Base-by-base conservation (phyloP, 768 basidiomycete genomes). In the Suillus cothurnatus region DNA sequence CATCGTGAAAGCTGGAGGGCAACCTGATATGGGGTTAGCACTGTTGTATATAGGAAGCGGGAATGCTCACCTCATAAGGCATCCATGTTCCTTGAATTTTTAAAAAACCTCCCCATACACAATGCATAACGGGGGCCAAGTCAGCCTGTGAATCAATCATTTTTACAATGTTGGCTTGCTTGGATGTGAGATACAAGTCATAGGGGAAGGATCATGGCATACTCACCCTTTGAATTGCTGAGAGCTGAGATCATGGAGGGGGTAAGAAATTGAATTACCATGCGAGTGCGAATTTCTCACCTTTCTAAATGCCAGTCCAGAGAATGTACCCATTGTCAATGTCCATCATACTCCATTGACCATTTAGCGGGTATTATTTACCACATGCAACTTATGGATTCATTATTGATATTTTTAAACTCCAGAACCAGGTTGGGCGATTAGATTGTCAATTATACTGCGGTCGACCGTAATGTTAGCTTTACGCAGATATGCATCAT, bases 291-390 rank as follows among this genome's bases (percentile, higher is more conserved):
- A 64, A 23, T 11, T 4, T 12, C 80, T 66, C 65, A 93, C 93
- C 93, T 84, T 95, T 95, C 94, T 94, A 95, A 61, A 95, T 95
- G 12, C 93, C 92, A 1, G 94, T 95, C 93, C 94, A 95, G 21
- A 94, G 81, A 64, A 95, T 89, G 74, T 93, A 95, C 4, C 94
- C 94, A 74, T 94, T 93, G 74, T 95, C 94, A 72, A 93, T 91
- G 79, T 95, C 94, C 86, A 95, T 93, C 94, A 95, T 95, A 72
- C 95, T 92, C 91, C 93, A 94, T 72, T 95, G 93, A 26, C 89
- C 91, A 67, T 93, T 93, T 63, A 95, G 81, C 2, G 92, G 92
- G 71, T 94, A 95, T 74, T 95, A 15, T 73, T 60, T 50, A 50
- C 55, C 43, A 56, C 6, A 7, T 43, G 50, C 38, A 43, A 50